Base-by-base conservation (phyloP, 352 stramenopile genomes). In the Pythium phragmiticola region DNA sequence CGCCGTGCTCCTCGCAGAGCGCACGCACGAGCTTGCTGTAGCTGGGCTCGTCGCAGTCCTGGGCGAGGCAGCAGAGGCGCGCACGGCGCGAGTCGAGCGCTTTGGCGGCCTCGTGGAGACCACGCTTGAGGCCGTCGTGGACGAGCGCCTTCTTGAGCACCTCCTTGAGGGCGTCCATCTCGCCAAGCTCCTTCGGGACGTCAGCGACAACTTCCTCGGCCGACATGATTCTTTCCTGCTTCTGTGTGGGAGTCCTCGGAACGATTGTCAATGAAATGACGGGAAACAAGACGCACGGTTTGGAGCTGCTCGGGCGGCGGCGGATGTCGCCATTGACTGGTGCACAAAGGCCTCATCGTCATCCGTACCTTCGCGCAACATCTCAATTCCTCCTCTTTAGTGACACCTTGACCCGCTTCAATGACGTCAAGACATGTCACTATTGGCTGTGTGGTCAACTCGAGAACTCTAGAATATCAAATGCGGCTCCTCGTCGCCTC, bases 21-120 rank as follows among this genome's bases (percentile, higher is more conserved):
- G 96, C 97, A 71, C 96, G 96, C 71, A 99, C 97, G 70, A 99
- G 90, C 86, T 99, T 99, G 75, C 95, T 98, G 95, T 99, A 99
- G 79, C 98, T 98, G 51, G 96, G 95, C 78, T 99, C 98, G 79
- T 99, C 98, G 88, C 98, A 99, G 87, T 99, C 96, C 82, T 99
- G 98, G 66, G 97, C 92, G 49, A 99, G 92, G 81, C 95, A 99
- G 89, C 98, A 99, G 51, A 99, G 88, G 70, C 97, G 95, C 45
- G 97, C 98, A 59, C 95, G 94, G 73, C 95, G 94, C 57, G 95
- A 96, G 81, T 99, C 98, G 66, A 99, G 92, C 33, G 96, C 98
- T 92, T 99, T 99, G 73, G 95, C 95, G 69, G 95, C 97, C 86
- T 99, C 97, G 78, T 99, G 97, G 64, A 99, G 92, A 55, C 97